Percentiles rank a stretch among this genome's conserved stretches.
Conservation (phyloP, 2,329 filamentous ascomycete genomes). For the Pseudogymnoascus sp. region DNA sequence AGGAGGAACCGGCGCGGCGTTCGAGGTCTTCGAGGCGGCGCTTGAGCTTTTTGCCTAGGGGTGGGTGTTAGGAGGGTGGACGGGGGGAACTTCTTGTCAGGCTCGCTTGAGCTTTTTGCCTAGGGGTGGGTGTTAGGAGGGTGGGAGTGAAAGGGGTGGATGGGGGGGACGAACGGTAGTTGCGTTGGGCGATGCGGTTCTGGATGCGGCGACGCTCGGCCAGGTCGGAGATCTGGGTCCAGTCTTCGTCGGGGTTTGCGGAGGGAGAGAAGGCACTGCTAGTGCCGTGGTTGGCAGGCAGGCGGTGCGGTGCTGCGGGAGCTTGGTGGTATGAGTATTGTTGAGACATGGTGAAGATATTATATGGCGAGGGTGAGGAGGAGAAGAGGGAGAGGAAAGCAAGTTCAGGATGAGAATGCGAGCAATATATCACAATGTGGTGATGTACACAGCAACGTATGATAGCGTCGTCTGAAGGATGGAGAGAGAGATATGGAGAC, state of each 20-base stretch:
- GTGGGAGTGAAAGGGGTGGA: background rate
- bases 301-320: constrained; percentile 41
- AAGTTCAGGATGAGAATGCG: background rate
- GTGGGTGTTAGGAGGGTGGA: background rate
- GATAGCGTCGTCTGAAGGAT: background rate
- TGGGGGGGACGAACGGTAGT: constrained; percentile 66
- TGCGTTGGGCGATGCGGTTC: constrained; percentile 94
- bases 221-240: constrained; percentile 97
- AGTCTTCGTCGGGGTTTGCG: constrained; percentile 94
- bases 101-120: constrained; percentile 93
- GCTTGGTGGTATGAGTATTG: constrained; percentile 28
- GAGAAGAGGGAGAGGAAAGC: background rate
- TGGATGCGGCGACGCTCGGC: constrained; percentile 91
- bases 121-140: constrained; percentile 30
- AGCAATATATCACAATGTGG: background rate
- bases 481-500: background rate
- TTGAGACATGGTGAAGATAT: constrained; percentile 26
- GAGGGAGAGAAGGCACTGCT: constrained; percentile 93
- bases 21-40: constrained; percentile 79
- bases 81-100: too few species aligned
- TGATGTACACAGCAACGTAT: background rate
- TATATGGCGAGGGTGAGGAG: background rate
- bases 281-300: constrained; percentile 66
- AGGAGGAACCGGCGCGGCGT: constrained; percentile 61
- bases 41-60: constrained; percentile 85